Percentiles rank a stretch among this genome's conserved stretches.
Evolutionary conservation across 1,284 basidiomycete species (phyloP).

Genomic region (Kwoniella shivajii): DNA sequence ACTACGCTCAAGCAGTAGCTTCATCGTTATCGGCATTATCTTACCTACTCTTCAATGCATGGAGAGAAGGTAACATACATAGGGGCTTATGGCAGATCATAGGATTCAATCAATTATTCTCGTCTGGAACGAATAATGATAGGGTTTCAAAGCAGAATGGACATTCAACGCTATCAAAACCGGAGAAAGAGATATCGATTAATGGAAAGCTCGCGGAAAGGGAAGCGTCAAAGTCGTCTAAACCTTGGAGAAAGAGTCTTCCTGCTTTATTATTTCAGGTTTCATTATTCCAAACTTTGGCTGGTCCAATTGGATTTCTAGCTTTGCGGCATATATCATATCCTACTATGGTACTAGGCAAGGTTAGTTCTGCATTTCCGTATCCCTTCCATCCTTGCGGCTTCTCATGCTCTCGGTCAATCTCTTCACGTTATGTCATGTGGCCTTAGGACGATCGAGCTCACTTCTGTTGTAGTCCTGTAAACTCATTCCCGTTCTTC

Average conservation of each 20-base stretch:
- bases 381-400: background rate
- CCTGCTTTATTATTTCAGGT: slow-evolving; percentile 71
- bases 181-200: background rate
- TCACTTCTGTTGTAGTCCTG: slow-evolving; percentile 63
- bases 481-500: slow-evolving; percentile 70
- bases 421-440: too few species aligned
- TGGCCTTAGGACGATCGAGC: background rate
- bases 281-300: slow-evolving; percentile 83
- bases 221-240: slow-evolving; percentile 8
- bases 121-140: background rate
- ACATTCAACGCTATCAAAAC: background rate
- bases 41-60: slow-evolving; percentile 67
- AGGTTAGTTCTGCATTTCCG: slow-evolving; percentile 52
- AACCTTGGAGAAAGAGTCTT: slow-evolving; percentile 32
- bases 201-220: slow-evolving; percentile 13
- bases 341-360: slow-evolving; percentile 97
- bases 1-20: slow-evolving; percentile 80
- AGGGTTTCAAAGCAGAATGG: slow-evolving; percentile 5
- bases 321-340: slow-evolving; percentile 94
- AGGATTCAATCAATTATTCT: slow-evolving; percentile 30
- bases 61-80: slow-evolving; percentile 20
- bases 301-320: slow-evolving; percentile 93
- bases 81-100: slow-evolving; percentile 18
- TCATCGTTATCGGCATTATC: slow-evolving; percentile 74
- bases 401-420: background rate